Evolutionary conservation across 768 basidiomycete genomes (phyloP).

Genomic region (Rhodocollybia butyracea): DNA sequence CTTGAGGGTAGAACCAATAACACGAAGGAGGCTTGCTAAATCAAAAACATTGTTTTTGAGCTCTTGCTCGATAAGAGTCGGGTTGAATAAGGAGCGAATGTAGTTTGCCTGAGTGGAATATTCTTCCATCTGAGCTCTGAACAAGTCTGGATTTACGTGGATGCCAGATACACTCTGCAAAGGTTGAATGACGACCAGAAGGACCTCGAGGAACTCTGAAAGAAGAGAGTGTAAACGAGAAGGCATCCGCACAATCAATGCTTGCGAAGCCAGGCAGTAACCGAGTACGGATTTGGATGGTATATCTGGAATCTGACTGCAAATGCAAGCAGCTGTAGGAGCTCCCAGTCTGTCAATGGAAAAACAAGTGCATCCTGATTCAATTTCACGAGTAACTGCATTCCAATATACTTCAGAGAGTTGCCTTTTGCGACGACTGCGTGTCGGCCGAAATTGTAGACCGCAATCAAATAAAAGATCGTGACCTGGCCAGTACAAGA

Average conservation of each 20-base stretch:
- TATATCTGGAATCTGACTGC: constrained; percentile 40
- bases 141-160: constrained; percentile 55
- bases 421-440: constrained; percentile 69
- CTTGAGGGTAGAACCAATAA: constrained; percentile 80
- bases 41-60: constrained; percentile 75
- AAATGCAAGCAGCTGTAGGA: constrained; percentile 57
- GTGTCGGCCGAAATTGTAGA: constrained; percentile 76
- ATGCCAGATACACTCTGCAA: constrained; percentile 59
- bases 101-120: constrained; percentile 62
- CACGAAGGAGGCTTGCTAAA: constrained; percentile 70
- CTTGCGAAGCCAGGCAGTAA: constrained; percentile 36
- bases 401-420: constrained; percentile 83
- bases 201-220: constrained; percentile 74
- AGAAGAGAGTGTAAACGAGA: constrained; percentile 71
- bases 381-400: constrained; percentile 74
- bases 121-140: constrained; percentile 58
- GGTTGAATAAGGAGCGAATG: constrained; percentile 77
- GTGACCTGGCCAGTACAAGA: constrained; percentile 59
- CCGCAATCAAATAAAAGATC: constrained; percentile 88
- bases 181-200: constrained; percentile 83
- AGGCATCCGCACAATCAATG: constrained; percentile 63
- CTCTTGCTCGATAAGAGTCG: constrained; percentile 79
- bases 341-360: constrained; percentile 63
- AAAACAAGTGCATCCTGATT: constrained; percentile 80
- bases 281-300: constrained; percentile 39